phyloP scores from a whole-genome alignment of 2,329 filamentous ascomycete species.

The Diaporthe citrichinensis region DNA sequence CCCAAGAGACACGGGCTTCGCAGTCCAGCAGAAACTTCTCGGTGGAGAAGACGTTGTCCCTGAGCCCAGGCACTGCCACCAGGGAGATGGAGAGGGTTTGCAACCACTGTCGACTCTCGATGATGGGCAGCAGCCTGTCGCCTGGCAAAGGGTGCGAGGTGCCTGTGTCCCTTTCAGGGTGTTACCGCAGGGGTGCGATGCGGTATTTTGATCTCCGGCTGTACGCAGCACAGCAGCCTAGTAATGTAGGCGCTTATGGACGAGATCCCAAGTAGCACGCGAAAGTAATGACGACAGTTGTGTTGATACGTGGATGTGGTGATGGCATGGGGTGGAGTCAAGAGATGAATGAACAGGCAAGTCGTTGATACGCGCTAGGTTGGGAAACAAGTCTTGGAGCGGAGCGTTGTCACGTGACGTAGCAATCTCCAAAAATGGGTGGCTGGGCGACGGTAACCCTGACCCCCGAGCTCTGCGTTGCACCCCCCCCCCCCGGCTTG shows the following conservation, averaged over 20 bases:
- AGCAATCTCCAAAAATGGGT: background rate
- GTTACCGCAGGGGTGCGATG: conserved; percentile 29
- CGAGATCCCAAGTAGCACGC: background rate
- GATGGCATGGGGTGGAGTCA: background rate
- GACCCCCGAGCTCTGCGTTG: background rate
- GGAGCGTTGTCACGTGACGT: conserved; percentile 2
- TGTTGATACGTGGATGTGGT: background rate
- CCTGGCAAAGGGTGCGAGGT: conserved; percentile 32
- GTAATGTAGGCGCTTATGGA: conserved; percentile 18
- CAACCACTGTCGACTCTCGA: conserved; percentile 6
- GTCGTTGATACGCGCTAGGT: background rate
- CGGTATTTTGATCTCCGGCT: conserved; percentile 19
- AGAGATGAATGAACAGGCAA: background rate
- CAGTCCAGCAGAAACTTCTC: conserved; percentile 28
- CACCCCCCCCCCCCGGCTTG: background rate
- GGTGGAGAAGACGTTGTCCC: conserved; percentile 23
- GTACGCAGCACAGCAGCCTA: conserved; percentile 29
- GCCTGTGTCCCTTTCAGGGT: conserved; percentile 19
- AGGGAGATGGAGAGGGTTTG: conserved; percentile 16
- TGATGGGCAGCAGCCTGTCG: conserved; percentile 21
- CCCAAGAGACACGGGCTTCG: conserved; percentile 24
- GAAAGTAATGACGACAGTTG: background rate
- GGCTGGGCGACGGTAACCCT: background rate
- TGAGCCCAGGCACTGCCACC: conserved; percentile 15
- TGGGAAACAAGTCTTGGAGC: background rate